Evolutionary conservation across 1,284 basidiomycete species (phyloP), one percentile per base, ranked within the genome.

Genomic region (Phenoliferia sp.): DNA sequence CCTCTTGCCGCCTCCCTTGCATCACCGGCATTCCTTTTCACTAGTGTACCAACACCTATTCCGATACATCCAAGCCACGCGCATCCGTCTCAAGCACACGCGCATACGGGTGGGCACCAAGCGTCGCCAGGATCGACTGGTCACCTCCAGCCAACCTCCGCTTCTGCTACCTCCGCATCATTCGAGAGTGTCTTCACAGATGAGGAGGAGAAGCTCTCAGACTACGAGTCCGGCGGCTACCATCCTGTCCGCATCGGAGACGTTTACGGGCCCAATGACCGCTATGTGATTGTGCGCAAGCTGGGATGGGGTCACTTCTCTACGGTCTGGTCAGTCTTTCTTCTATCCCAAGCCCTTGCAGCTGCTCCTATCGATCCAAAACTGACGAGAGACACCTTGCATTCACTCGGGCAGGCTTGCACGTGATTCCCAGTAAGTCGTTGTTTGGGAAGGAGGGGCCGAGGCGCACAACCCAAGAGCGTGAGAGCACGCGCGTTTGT

Each of bases 291-390:
- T 75, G 93, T 97, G 66, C 83, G 95, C 71, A 99, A 99, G 80
- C 87, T 99, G 17, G 96, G 95, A 36, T 99, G 95, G 92, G 95
- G 96, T 55, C 96, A 99, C 80, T 99, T 99, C 80, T 81, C 80
- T 22, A 81, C 80, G 15, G 80, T 81, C 15, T 75, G 75, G 72
- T 68, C 26, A 64, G 72, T 54, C 57, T 19, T 7, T 26, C 48
- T 22, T 52, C 22, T 44, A 26, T 55, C 55, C 19, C n/a, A n/a
- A 16, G 54, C 2, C 57, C 57, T 35, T 2, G 34, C 22, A 36
- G 28, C 28, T n/a, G n/a, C n/a, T n/a, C n/a, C 26, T 5, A 12
- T 28, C 4, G 55, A 56, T 5, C 28, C 17, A 9, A 7, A 7
- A 32, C 28, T 56, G 55, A 56, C 26, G 5, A 6, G 55, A n/a